These are phyloP conservation scores for Wallacemonas sp. DNA, from an alignment of 208 protist genomes.

Conservation along the genomic window DNA sequence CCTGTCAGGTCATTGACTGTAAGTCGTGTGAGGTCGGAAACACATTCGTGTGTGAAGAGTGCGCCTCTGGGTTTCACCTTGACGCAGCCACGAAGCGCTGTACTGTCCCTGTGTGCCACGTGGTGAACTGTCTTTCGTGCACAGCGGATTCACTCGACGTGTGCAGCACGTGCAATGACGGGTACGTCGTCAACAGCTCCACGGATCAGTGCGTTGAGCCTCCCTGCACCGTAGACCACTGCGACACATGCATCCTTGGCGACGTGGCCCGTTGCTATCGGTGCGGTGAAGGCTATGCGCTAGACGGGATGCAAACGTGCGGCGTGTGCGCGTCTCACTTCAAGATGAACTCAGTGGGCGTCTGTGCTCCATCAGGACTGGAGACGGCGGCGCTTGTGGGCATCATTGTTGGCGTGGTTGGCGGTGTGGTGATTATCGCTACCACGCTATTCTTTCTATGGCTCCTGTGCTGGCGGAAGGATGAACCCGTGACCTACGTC, in stretches of 20 bases:
- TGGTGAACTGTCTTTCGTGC: neutral
- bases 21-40: constrained; percentile 3
- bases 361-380: neutral
- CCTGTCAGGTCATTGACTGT: neutral
- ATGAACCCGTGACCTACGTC: neutral
- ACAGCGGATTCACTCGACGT: neutral
- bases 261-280: neutral
- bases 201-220: neutral
- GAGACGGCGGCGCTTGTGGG: neutral
- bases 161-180: neutral
- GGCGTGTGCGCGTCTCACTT: neutral
- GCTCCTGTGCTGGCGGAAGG: neutral
- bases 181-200: neutral
- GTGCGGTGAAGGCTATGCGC: neutral
- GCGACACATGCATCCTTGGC: constrained; percentile 1
- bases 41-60: neutral
- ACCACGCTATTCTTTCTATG: neutral
- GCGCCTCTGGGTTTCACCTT: neutral
- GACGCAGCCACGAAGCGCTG: neutral
- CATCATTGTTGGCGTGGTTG: constrained; percentile 1
- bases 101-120: neutral
- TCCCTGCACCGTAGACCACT: neutral
- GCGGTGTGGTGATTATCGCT: neutral
- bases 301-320: neutral
- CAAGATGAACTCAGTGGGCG: neutral